These are phyloP conservation scores for Beauveria pseudobassiana DNA, from an alignment of 2,329 filamentous ascomycete genomes.

Conservation along the genomic window DNA sequence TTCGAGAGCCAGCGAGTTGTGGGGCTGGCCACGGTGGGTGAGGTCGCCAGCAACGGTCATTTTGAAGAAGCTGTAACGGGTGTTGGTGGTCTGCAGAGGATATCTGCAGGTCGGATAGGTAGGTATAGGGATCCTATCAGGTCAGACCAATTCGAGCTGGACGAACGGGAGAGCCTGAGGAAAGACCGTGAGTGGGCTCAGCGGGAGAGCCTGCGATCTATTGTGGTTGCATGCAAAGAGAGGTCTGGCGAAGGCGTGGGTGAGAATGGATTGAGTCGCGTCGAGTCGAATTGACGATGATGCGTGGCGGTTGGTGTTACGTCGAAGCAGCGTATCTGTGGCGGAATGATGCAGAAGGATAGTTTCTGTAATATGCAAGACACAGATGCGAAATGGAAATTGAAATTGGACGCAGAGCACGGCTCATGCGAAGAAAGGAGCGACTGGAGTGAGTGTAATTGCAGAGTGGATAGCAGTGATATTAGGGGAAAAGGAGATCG, in stretches of 20 bases:
- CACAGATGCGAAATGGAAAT: conserved; percentile 17
- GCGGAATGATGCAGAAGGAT: conserved; percentile 4
- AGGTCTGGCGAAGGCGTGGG: not conserved
- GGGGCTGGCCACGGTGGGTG: conserved; percentile 58
- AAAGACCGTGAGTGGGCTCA: conserved; percentile 4
- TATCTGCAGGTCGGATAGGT: conserved; percentile 4
- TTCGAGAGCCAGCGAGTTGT: conserved; percentile 62
- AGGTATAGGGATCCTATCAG: conserved; percentile 6
- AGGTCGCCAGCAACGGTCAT: conserved; percentile 76
- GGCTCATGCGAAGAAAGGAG: conserved; percentile 24
- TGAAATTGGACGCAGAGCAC: conserved; percentile 18
- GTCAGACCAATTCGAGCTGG: conserved; percentile 4
- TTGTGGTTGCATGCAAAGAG: conserved; percentile 10
- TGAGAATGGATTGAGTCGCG: conserved; percentile 2
- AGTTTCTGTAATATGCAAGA: conserved; percentile 5
- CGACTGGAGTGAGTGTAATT: conserved; percentile 33
- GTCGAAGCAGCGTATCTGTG: conserved; percentile 3
- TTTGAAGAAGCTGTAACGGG: conserved; percentile 24
- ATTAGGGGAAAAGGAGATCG: conserved; percentile 30
- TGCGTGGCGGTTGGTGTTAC: not conserved
- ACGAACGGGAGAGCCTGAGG: conserved; percentile 8
- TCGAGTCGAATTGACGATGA: not conserved
- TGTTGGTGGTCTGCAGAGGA: not conserved
- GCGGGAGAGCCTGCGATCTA: conserved; percentile 7
- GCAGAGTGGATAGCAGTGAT: conserved; percentile 30